These are phyloP conservation scores for Backusella psychrophila DNA, from an alignment of 192 early-diverging fungal species.

Conservation along the genomic window DNA sequence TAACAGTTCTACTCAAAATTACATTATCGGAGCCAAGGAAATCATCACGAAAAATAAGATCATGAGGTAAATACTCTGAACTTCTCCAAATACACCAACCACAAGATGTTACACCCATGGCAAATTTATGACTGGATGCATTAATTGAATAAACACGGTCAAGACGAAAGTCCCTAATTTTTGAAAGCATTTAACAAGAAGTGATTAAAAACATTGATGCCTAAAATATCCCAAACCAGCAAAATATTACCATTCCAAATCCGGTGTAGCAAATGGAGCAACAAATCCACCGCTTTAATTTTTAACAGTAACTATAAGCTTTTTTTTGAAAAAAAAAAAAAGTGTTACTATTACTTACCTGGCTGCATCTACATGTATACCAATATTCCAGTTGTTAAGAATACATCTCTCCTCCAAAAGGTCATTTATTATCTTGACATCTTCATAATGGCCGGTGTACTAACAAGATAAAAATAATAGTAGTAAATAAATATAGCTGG, in stretches of 20 bases:
- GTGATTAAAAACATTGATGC: no score
- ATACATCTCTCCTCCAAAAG: slow-evolving; percentile 59
- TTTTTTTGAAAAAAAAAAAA: background rate
- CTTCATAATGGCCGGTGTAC: slow-evolving; percentile 85
- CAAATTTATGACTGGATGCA: slow-evolving; percentile 84
- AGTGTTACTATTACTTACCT: slow-evolving; percentile 11
- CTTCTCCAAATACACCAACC: slow-evolving; percentile 82
- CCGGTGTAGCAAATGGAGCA: slow-evolving; percentile 76
- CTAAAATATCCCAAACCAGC: background rate
- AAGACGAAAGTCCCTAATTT: slow-evolving; percentile 52
- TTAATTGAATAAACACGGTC: slow-evolving; percentile 78
- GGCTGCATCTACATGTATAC: slow-evolving; percentile 84
- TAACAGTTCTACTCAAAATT: background rate
- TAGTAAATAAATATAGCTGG: background rate
- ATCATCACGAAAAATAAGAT: slow-evolving; percentile 70
- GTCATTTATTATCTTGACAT: slow-evolving; percentile 59
- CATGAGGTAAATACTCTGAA: slow-evolving; percentile 64
- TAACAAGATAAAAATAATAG: background rate
- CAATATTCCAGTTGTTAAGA: slow-evolving; percentile 63
- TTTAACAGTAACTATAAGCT: background rate
- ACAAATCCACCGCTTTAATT: slow-evolving; percentile 68
- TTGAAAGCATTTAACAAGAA: background rate
- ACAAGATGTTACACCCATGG: slow-evolving; percentile 71
- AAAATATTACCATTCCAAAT: slow-evolving; percentile 62
- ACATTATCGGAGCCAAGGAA: slow-evolving; percentile 50